A percentile compares a stretch with the other conserved stretches of the same genome.
Conservation (phyloP, 805 yeast species). For the Ogataea kodamae region DNA sequence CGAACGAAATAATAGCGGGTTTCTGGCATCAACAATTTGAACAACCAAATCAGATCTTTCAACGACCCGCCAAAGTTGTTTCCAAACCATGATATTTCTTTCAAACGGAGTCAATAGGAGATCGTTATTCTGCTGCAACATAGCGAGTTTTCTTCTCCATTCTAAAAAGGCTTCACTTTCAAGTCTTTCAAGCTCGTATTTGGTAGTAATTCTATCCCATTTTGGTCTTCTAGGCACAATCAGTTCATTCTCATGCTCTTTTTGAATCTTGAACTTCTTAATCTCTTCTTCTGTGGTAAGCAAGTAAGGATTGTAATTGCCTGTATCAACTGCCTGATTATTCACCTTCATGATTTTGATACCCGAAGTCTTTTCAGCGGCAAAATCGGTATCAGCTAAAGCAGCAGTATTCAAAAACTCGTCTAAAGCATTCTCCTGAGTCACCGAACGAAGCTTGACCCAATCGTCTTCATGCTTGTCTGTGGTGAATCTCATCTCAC, state of each 20-base stretch:
- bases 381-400: conserved; percentile 91
- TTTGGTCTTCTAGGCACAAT: conserved; percentile 91
- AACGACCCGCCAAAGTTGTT: conserved; percentile 96
- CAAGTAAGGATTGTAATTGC: conserved; percentile 50
- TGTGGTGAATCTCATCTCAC: conserved; percentile 86
- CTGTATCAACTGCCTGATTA: conserved; percentile 62
- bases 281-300: conserved; percentile 65
- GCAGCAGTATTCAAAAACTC: conserved; percentile 95
- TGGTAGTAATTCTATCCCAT: conserved; percentile 74
- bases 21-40: conserved; percentile 96
- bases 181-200: conserved; percentile 72
- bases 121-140: conserved; percentile 79
- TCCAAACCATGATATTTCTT: conserved; percentile 96
- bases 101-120: conserved; percentile 92
- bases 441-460: conserved; percentile 89
- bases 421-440: conserved; percentile 90
- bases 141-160: conserved; percentile 91
- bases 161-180: conserved; percentile 89
- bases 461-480: conserved; percentile 80
- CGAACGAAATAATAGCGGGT: conserved; percentile 86
- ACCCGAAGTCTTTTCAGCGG: conserved; percentile 82
- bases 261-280: conserved; percentile 57
- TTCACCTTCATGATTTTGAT: conserved; percentile 82
- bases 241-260: conserved; percentile 61
- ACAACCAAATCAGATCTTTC: conserved; percentile 93